Percentiles rank a stretch among this genome's conserved stretches.
phyloP scores from a whole-genome alignment of 108 stramenopile genomes.

The Halocafeteria seosinensis region DNA sequence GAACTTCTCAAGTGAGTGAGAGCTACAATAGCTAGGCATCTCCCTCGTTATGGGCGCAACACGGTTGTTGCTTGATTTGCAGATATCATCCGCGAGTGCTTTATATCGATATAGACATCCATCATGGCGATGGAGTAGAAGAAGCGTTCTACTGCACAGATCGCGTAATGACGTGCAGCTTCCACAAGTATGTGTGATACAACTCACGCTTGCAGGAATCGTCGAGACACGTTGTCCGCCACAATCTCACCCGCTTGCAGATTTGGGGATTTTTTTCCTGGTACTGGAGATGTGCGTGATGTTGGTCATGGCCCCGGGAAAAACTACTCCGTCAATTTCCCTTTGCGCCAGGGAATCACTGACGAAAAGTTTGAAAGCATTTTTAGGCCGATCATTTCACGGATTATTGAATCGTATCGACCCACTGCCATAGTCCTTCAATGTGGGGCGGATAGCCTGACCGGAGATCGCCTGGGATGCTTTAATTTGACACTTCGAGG shows the following conservation, averaged over 20 bases:
- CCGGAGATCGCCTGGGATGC: conserved; percentile 92
- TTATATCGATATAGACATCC: conserved; percentile 99
- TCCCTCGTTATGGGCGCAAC: too few relatives aligned
- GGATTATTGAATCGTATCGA: conserved; percentile 85
- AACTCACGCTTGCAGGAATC: too few relatives aligned
- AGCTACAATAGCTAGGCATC: conserved; percentile 3
- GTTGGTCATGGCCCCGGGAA: conserved; percentile 82
- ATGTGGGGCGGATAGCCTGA: conserved; percentile 94
- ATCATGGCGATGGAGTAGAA: conserved; percentile 97
- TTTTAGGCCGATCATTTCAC: conserved; percentile 81
- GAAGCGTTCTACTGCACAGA: conserved; percentile 99
- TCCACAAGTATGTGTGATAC: conserved; percentile 99
- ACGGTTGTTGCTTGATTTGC: too few relatives aligned
- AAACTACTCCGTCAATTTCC: conserved; percentile 81
- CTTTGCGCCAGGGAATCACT: conserved; percentile 82
- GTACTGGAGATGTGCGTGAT: conserved; percentile 88
- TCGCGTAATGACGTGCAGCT: conserved; percentile 92
- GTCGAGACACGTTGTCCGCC: conserved; percentile 5
- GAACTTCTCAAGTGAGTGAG: conserved; percentile 97
- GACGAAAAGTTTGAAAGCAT: conserved; percentile 67
- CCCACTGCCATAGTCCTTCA: conserved; percentile 94
- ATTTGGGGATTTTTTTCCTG: conserved; percentile 98
- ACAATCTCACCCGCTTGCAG: too few relatives aligned
- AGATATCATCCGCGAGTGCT: conserved; percentile 89
- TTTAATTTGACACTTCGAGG: conserved; percentile 90